A percentile compares a stretch with the other conserved stretches of the same genome.
Evolutionary conservation across 2,329 filamentous ascomycete genomes (phyloP).

Genomic region (Xylaria sp.): DNA sequence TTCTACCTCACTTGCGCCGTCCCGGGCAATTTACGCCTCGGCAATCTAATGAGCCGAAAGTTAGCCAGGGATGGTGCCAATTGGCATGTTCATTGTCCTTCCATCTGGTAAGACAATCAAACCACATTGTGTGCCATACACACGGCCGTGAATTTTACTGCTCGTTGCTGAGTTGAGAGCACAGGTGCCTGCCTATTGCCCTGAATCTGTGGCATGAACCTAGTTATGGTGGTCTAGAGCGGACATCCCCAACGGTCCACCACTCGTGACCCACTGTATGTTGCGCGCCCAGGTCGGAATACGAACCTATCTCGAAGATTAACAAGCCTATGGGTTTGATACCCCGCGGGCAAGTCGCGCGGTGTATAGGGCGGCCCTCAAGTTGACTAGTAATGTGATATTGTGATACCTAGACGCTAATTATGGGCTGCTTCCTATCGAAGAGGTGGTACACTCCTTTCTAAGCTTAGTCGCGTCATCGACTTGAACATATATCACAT

Average conservation of each 20-base stretch:
- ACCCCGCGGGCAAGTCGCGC: slow-evolving; percentile 10
- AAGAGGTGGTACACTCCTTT: slow-evolving; percentile 8
- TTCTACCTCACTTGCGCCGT: slow-evolving; percentile 7
- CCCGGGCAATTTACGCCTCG: slow-evolving; percentile 32
- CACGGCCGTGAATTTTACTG: slow-evolving; percentile 15
- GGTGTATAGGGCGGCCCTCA: slow-evolving; percentile 15
- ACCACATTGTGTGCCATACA: slow-evolving; percentile 33
- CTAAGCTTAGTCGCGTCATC: not conserved
- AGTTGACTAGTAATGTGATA: slow-evolving; percentile 14
- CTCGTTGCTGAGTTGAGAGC: slow-evolving; percentile 35
- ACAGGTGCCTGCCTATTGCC: slow-evolving; percentile 23
- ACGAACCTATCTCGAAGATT: slow-evolving; percentile 32
- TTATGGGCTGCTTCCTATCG: slow-evolving; percentile 12
- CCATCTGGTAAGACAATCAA: slow-evolving; percentile 40
- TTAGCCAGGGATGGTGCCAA: slow-evolving; percentile 34
- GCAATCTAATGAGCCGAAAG: slow-evolving; percentile 32
- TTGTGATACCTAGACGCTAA: slow-evolving; percentile 9
- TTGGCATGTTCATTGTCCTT: slow-evolving; percentile 30
- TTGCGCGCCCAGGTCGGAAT: slow-evolving; percentile 42
- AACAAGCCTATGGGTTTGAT: slow-evolving; percentile 22
- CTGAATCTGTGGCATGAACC: slow-evolving; percentile 40
- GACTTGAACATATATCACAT: slow-evolving; percentile 26
- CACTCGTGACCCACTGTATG: slow-evolving; percentile 43
- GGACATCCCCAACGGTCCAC: slow-evolving; percentile 51
- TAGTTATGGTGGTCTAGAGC: slow-evolving; percentile 44